Base-by-base conservation (phyloP, 805 yeast species). In the Lipomyces anomalus region DNA sequence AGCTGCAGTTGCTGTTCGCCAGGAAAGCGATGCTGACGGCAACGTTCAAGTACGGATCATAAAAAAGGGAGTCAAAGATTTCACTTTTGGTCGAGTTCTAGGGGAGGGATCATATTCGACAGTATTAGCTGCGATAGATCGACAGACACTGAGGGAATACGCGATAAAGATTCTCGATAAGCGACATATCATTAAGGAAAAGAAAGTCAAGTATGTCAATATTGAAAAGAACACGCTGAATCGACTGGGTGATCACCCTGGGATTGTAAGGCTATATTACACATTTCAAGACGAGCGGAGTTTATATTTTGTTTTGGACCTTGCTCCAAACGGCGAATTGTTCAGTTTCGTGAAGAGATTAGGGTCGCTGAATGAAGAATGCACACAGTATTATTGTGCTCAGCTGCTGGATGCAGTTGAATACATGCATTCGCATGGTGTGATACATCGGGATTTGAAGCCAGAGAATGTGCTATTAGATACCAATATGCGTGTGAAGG, bases 21-120 rank as follows among this genome's bases (percentile, higher is more conserved):
- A 70, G 20, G 67, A 67, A 3, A 57, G 61, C 11, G 75, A 74
- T 44, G 66, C 67, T 24, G 56, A 63, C 11, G 86, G 85, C 7
- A 67, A 76, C 60, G 64, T 68, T 4, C 65, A 63, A 58, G 82
- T 75, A 47, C 74, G 68, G 60, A 68, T 73, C 44, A 78, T 71
- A 37, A 74, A 64, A 42, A 70, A 70, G 51, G 71, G 73, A 18
- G 94, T 87, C 9, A 78, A 80, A 54, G 98, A 92, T 61, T 92
- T 89, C 64, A 82, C 80, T 52, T 87, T 92, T 61, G 94, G 95
- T 6, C 79, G 85, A 16, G 79, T 83, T 36, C 75, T 92, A 21
- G 98, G 98, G 4, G 95, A 87, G 62, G 98, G 98, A 1, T 87
- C 97, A 5, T 92, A 90, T 62, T 89, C 97, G 7, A 86, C 94